Evolutionary conservation across 441 rosid genomes (phyloP).

Genomic region (Arabidopsis lyrata): DNA sequence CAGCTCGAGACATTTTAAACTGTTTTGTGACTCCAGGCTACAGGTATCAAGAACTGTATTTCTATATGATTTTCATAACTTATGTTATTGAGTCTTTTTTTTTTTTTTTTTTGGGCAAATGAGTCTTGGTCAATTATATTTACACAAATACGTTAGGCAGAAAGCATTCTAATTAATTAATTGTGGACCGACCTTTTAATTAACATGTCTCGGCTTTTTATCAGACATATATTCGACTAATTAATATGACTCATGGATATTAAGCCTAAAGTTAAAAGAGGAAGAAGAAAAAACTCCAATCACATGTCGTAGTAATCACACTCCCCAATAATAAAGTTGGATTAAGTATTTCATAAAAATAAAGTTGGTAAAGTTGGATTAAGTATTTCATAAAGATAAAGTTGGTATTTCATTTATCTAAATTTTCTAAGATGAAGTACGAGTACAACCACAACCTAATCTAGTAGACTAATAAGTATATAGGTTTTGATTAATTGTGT

Average conservation of each 20-base stretch:
- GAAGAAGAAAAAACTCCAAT: not conserved
- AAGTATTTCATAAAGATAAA: not conserved
- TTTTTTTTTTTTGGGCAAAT: too few species aligned
- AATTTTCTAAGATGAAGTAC: too few species aligned
- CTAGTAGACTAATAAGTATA: too few species aligned
- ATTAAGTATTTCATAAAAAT: not conserved
- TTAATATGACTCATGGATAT: constrained; percentile 20
- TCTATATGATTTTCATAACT: not conserved
- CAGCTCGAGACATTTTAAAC: constrained; percentile 22
- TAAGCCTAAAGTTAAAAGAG: constrained; percentile 23
- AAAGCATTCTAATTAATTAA: constrained; percentile 21
- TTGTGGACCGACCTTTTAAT: constrained; percentile 33
- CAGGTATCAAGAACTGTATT: not conserved
- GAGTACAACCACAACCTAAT: too few species aligned
- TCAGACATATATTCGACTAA: constrained; percentile 33
- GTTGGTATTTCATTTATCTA: not conserved
- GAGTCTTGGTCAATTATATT: not conserved
- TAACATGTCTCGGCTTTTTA: constrained; percentile 32
- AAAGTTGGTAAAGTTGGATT: not conserved
- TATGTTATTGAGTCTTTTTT: not conserved
- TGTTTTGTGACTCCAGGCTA: not conserved
- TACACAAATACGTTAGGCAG: constrained; percentile 32
- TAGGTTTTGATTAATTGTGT: too few species aligned
- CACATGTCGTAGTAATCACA: constrained; percentile 43
- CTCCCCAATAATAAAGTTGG: constrained; percentile 37